phyloP scores from a whole-genome alignment of 176 grass and related monocot genomes.

The Oryza nivara region DNA sequence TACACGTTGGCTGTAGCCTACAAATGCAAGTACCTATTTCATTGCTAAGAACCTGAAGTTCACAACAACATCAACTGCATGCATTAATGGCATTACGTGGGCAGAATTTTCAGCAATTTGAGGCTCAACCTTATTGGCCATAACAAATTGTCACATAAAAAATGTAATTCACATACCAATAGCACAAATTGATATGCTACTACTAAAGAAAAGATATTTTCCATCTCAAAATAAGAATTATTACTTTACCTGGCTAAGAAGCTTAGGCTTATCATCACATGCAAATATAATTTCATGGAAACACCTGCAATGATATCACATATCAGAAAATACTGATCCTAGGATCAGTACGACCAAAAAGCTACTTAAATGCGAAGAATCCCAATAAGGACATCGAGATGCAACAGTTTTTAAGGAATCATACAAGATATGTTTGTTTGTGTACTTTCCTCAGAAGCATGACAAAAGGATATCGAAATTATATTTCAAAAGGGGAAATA shows the following conservation, averaged over 20 bases:
- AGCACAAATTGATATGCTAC: constrained; percentile 17
- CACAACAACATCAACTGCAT: not conserved
- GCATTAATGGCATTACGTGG: not conserved
- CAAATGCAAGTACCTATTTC: constrained; percentile 1
- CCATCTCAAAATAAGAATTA: constrained; percentile 37
- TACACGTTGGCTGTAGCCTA: constrained; percentile 14
- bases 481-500: constrained; percentile 17
- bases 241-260: constrained; percentile 70
- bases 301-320: constrained; percentile 52
- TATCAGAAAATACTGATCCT: constrained; percentile 44
- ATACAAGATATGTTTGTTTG: not conserved
- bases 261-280: constrained; percentile 80
- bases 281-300: constrained; percentile 81
- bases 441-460: constrained; percentile 2
- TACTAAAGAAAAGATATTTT: constrained; percentile 25
- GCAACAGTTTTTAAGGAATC: constrained; percentile 25
- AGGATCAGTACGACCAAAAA: constrained; percentile 7
- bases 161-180: not conserved
- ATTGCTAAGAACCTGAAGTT: not conserved
- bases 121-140: not conserved
- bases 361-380: constrained; percentile 18
- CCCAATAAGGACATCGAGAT: not conserved
- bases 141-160: not conserved
- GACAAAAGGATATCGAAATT: not conserved
- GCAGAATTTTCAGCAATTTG: not conserved